Percentiles rank a stretch among this genome's conserved stretches.
Evolutionary conservation across 1,284 basidiomycete species (phyloP).

Genomic region (Athelia psychrophila): DNA sequence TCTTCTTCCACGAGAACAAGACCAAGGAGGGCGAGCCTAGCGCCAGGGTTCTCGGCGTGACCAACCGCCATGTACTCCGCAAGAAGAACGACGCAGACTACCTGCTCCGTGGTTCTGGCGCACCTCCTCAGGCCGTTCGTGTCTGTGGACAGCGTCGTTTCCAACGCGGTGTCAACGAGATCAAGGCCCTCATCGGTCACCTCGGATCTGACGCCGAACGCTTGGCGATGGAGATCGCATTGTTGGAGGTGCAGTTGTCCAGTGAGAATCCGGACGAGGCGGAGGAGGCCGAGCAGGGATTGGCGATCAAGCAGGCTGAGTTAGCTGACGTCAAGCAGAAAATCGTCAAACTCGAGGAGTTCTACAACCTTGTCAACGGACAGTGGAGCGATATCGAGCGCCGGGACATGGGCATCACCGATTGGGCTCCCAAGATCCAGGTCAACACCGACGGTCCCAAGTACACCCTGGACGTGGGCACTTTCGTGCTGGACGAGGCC

Average conservation of each 20-base stretch:
- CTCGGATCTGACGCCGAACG: conserved; percentile 5
- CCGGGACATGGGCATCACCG: conserved; percentile 23
- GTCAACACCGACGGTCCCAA: conserved; percentile 19
- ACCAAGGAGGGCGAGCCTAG: conserved; percentile 17
- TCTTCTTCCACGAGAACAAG: conserved; percentile 20
- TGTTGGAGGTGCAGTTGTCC: conserved; percentile 9
- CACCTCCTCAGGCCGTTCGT: conserved; percentile 21
- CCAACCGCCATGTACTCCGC: conserved; percentile 20
- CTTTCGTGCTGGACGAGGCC: no score
- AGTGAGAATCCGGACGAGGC: neutral
- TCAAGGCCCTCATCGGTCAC: conserved; percentile 7
- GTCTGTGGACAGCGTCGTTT: conserved; percentile 21
- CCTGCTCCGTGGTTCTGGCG: conserved; percentile 19
- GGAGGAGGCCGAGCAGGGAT: no score
- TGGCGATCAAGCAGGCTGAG: conserved; percentile 8
- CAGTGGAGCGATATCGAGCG: conserved; percentile 19
- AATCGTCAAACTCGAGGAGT: conserved; percentile 15
- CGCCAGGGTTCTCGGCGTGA: conserved; percentile 22
- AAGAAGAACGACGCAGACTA: conserved; percentile 23
- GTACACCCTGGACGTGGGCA: conserved; percentile 13
- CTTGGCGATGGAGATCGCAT: conserved; percentile 8
- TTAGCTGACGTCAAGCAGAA: conserved; percentile 15
- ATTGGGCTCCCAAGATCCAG: conserved; percentile 27
- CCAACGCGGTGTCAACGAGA: conserved; percentile 15
- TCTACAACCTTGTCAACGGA: conserved; percentile 13